Percentiles rank a stretch among this genome's conserved stretches.
These are phyloP conservation scores for Cicer arietinum DNA, from an alignment of 306 rosid species.

Conservation along the genomic window DNA sequence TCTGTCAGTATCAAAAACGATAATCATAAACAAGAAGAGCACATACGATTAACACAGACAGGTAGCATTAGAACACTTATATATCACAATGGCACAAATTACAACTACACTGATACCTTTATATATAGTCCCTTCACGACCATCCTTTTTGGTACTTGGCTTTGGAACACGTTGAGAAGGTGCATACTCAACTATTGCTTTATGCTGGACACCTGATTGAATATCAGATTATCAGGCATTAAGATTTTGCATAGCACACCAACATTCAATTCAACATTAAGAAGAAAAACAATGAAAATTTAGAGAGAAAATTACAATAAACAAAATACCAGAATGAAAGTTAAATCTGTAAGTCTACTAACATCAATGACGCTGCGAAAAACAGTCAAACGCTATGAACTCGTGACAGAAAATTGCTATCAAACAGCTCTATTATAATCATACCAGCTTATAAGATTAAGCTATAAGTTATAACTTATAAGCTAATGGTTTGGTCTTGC, in stretches of 20 bases:
- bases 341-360: too few species aligned
- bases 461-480: too few species aligned
- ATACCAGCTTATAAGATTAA: too few species aligned
- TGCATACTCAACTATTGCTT: slow-evolving; percentile 86
- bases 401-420: too few species aligned
- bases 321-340: too few species aligned
- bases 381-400: too few species aligned
- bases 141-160: slow-evolving; percentile 66
- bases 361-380: too few species aligned
- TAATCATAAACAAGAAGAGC: slow-evolving; percentile 21
- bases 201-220: slow-evolving; percentile 75
- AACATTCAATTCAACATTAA: slow-evolving; percentile 6
- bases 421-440: too few species aligned
- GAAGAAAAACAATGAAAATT: neutral
- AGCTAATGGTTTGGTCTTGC: too few species aligned
- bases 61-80: neutral
- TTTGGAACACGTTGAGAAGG: slow-evolving; percentile 93
- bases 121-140: slow-evolving; percentile 87
- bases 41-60: neutral
- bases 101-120: slow-evolving; percentile 60
- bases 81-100: neutral
- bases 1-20: slow-evolving; percentile 53
- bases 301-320: neutral
- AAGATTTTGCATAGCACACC: slow-evolving; percentile 29
- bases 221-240: slow-evolving; percentile 12